Percentiles rank a stretch among this genome's conserved stretches.
These are phyloP conservation scores for Lentinula edodes DNA, from an alignment of 768 basidiomycete genomes.

Conservation along the genomic window DNA sequence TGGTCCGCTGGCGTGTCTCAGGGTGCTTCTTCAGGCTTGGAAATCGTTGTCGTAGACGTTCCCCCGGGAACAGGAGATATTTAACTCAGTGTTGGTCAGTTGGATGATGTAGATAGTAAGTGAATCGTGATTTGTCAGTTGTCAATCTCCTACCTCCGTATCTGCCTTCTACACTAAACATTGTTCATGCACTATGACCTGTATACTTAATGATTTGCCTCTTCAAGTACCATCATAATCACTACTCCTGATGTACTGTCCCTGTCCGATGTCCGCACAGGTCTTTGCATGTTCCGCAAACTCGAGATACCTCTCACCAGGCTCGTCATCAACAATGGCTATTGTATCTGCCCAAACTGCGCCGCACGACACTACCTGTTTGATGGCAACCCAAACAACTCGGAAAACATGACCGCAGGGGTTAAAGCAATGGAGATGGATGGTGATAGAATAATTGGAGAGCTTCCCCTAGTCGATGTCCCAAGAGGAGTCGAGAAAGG, in stretches of 20 bases:
- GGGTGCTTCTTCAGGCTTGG: conserved; percentile 38
- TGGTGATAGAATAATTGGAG: conserved; percentile 73
- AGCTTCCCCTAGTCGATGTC: conserved; percentile 77
- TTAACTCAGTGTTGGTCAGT: conserved; percentile 83
- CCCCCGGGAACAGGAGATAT: conserved; percentile 98
- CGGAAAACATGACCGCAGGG: conserved; percentile 36
- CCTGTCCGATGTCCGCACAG: conserved; percentile 85
- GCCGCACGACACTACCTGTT: conserved; percentile 57
- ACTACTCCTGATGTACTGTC: conserved; percentile 96
- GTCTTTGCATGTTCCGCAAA: conserved; percentile 89
- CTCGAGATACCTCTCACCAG: conserved; percentile 88
- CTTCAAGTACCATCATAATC: conserved; percentile 92
- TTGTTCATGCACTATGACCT: too few species aligned
- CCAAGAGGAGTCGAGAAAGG: conserved; percentile 71
- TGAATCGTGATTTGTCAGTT: too few species aligned
- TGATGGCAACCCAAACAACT: conserved; percentile 45
- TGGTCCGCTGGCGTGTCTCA: conserved; percentile 51
- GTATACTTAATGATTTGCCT: background rate
- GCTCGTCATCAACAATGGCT: conserved; percentile 81
- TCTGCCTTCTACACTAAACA: too few species aligned
- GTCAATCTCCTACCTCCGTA: too few species aligned
- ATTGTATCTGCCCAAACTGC: conserved; percentile 77
- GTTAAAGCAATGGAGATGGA: conserved; percentile 50
- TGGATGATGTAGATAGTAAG: conserved; percentile 79
- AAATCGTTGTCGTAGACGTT: conserved; percentile 90